These are phyloP conservation scores for Vaccinium myrtillus DNA, from an alignment of 148 eudicot genomes.

Conservation along the genomic window DNA sequence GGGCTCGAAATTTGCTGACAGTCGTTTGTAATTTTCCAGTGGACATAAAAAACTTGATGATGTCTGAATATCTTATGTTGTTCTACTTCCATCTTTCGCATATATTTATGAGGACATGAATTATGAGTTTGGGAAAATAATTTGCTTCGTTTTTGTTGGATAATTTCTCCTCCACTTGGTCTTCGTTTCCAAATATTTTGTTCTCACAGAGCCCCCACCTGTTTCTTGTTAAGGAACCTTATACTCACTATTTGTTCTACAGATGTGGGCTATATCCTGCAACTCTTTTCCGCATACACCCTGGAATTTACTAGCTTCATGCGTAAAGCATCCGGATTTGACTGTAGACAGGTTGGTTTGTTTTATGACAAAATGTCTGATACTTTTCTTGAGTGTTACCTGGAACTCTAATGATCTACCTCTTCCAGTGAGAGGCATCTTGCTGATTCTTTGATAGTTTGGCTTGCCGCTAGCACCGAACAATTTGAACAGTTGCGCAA, in stretches of 20 bases:
- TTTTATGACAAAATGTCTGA: not conserved
- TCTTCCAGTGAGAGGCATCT: conserved; percentile 77
- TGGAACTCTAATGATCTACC: conserved; percentile 15
- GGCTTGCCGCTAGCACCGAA: conserved; percentile 54
- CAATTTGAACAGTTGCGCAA: conserved; percentile 21
- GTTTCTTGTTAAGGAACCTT: conserved; percentile 12
- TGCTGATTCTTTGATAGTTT: conserved; percentile 64
- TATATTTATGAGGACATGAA: not conserved
- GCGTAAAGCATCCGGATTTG: conserved; percentile 66
- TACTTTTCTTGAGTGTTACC: not conserved
- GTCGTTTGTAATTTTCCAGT: not conserved
- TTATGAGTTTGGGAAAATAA: not conserved
- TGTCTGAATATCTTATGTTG: not conserved
- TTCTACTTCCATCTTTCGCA: not conserved
- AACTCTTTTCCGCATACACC: conserved; percentile 54
- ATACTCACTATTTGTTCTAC: conserved; percentile 24
- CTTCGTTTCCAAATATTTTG: not conserved
- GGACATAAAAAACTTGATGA: not conserved
- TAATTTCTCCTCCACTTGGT: not conserved
- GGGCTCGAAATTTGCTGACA: not conserved
- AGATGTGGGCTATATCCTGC: conserved; percentile 72
- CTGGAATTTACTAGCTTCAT: conserved; percentile 45
- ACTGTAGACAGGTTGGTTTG: conserved; percentile 67
- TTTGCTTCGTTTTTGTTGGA: not conserved
- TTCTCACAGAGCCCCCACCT: conserved; percentile 5